Conservation (phyloP, 2,329 filamentous ascomycete species). For the Aureobasidium sp. region DNA sequence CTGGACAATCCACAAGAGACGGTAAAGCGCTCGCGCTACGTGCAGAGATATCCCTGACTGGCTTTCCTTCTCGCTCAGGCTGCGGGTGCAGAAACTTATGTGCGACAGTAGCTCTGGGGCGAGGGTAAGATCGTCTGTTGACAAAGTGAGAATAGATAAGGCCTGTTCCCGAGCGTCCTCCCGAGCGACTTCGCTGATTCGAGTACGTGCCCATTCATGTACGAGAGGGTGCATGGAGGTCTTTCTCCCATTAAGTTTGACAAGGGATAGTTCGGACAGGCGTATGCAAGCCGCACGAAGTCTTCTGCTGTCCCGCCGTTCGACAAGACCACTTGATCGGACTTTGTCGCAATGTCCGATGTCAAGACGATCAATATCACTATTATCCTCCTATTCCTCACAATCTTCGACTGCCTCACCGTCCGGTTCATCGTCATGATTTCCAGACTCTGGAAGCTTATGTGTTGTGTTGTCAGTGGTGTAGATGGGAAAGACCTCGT, state of each 20-base stretch:
- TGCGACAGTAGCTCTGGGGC: background rate
- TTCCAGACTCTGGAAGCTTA: no score
- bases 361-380: background rate
- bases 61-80: no score
- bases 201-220: slow-evolving; percentile 15
- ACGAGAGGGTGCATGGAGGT: slow-evolving; percentile 19
- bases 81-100: background rate
- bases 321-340: background rate
- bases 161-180: background rate
- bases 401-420: no score
- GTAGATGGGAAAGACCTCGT: no score
- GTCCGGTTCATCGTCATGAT: no score
- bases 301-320: background rate
- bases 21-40: background rate
- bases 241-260: background rate
- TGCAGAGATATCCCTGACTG: background rate
- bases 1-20: background rate
- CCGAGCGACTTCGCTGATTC: background rate
- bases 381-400: background rate
- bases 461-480: no score
- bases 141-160: background rate
- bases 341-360: background rate
- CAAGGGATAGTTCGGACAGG: slow-evolving; percentile 2
- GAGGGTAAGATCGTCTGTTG: background rate
- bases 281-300: background rate